Conservation (phyloP, 257 asterid genomes). For the Catharanthus roseus region DNA sequence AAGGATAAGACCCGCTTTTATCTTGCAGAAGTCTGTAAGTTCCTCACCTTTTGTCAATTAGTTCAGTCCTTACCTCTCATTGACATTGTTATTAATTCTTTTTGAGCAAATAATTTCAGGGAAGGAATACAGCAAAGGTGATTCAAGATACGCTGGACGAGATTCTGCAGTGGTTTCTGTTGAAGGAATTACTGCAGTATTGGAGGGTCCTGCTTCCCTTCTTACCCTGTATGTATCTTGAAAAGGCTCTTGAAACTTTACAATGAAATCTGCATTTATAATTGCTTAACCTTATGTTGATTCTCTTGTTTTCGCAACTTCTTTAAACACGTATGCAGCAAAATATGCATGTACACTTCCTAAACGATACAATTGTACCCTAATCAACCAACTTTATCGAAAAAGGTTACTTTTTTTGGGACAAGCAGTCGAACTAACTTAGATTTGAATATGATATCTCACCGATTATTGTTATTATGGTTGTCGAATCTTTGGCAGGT, state of each 20-base stretch:
- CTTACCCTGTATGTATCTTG: conserved; percentile 56
- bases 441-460: neutral
- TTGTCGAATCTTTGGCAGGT: conserved; percentile 42
- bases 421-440: too few species aligned
- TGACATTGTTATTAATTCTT: conserved; percentile 1
- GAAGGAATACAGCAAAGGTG: conserved; percentile 98
- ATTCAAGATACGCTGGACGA: conserved; percentile 80
- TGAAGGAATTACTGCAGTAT: conserved; percentile 74
- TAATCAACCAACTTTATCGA: too few species aligned
- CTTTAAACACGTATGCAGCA: too few species aligned
- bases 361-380: too few species aligned
- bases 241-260: neutral
- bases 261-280: neutral
- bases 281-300: neutral
- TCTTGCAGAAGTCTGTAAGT: conserved; percentile 96
- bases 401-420: too few species aligned
- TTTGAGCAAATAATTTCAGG: conserved; percentile 39
- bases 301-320: too few species aligned
- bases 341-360: too few species aligned
- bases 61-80: neutral
- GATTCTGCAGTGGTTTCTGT: conserved; percentile 64
- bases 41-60: conserved; percentile 6
- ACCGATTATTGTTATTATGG: neutral
- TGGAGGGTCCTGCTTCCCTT: conserved; percentile 84
- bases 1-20: conserved; percentile 53